A percentile compares a stretch with the other conserved stretches of the same genome.
Evolutionary conservation across 441 rosid species (phyloP).

Genomic region (Sinapis alba): DNA sequence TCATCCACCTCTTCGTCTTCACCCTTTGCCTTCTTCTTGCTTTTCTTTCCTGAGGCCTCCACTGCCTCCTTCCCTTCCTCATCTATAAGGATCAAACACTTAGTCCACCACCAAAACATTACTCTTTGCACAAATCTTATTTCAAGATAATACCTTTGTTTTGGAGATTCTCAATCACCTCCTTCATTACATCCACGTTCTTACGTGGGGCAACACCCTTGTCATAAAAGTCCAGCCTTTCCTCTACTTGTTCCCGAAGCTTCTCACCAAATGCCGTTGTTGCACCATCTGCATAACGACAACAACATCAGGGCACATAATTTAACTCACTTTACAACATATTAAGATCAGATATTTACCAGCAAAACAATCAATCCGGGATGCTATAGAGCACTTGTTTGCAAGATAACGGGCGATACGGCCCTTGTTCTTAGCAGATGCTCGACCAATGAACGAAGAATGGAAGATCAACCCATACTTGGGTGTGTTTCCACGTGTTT

Average conservation of each 20-base stretch:
- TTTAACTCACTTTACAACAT: not conserved
- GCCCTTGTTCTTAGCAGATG: constrained; percentile 94
- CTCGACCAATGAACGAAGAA: constrained; percentile 94
- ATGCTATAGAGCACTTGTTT: constrained; percentile 94
- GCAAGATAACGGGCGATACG: constrained; percentile 96
- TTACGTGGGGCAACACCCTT: constrained; percentile 97
- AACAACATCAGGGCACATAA: not conserved
- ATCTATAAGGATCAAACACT: constrained; percentile 32
- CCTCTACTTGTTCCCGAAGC: constrained; percentile 96
- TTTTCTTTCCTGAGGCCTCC: constrained; percentile 63
- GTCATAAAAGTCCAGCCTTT: constrained; percentile 91
- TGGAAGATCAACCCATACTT: constrained; percentile 95
- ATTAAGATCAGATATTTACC: constrained; percentile 58
- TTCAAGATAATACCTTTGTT: constrained; percentile 49
- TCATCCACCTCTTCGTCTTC: constrained; percentile 40
- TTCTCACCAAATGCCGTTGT: constrained; percentile 81
- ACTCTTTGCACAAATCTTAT: not conserved
- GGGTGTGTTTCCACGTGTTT: constrained; percentile 93
- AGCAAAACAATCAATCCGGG: constrained; percentile 94
- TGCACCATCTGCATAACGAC: constrained; percentile 51
- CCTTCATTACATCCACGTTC: constrained; percentile 95
- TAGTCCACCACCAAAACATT: not conserved
- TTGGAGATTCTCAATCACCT: constrained; percentile 61
- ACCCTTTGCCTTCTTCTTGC: constrained; percentile 72
- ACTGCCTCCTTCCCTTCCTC: constrained; percentile 53